phyloP scores from a whole-genome alignment of 2,329 filamentous ascomycete genomes.

The Fusarium avenaceum region DNA sequence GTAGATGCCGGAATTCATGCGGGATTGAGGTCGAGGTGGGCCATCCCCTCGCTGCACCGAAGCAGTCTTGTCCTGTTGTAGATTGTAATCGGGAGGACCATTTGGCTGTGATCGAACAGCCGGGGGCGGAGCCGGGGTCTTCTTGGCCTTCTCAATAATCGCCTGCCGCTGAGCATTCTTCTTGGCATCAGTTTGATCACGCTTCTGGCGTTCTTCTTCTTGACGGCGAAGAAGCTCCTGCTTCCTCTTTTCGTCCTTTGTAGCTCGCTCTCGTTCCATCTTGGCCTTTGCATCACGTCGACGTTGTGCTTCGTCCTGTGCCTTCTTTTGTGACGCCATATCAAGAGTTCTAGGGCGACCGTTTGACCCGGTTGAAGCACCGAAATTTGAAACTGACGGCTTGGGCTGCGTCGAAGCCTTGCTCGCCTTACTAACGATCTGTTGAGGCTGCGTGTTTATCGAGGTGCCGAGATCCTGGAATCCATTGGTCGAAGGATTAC shows the following conservation, averaged over 20 bases:
- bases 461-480: conserved; percentile 62
- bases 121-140: conserved; percentile 73
- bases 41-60: conserved; percentile 52
- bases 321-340: conserved; percentile 83
- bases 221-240: conserved; percentile 71
- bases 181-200: conserved; percentile 74
- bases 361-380: conserved; percentile 66
- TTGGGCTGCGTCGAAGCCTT: conserved; percentile 74
- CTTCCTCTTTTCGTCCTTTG: conserved; percentile 74
- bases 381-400: conserved; percentile 70
- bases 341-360: conserved; percentile 79
- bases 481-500: conserved; percentile 68
- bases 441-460: conserved; percentile 56
- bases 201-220: conserved; percentile 72
- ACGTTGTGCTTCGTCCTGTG: conserved; percentile 83
- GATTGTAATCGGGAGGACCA: conserved; percentile 62
- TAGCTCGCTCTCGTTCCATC: conserved; percentile 80
- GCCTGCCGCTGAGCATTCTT: conserved; percentile 74
- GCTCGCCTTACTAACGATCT: conserved; percentile 74
- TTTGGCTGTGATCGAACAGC: conserved; percentile 68
- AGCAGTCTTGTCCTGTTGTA: conserved; percentile 49
- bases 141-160: conserved; percentile 74
- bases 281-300: conserved; percentile 87
- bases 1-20: conserved; percentile 68
- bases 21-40: conserved; percentile 65